Percentiles rank a stretch among this genome's conserved stretches.
These are phyloP conservation scores for Epichloe typhina DNA, from an alignment of 2,329 filamentous ascomycete species.

Conservation along the genomic window DNA sequence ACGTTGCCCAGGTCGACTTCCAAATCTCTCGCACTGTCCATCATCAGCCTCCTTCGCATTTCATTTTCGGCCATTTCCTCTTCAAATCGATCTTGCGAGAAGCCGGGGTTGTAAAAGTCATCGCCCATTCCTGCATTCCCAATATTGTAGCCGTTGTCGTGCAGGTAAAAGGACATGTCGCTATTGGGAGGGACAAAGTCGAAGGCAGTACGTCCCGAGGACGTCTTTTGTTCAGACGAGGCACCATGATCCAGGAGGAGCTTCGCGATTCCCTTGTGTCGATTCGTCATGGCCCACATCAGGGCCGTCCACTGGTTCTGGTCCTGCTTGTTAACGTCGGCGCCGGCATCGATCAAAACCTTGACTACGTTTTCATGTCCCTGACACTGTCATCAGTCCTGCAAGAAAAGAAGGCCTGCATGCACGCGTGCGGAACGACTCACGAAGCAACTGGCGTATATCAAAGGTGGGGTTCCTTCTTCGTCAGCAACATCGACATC, in stretches of 20 bases:
- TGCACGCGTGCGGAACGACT: slow-evolving; percentile 18
- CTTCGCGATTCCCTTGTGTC: slow-evolving; percentile 93
- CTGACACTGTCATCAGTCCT: slow-evolving; percentile 24
- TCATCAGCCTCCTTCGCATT: slow-evolving; percentile 93
- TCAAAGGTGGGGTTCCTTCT: slow-evolving; percentile 89
- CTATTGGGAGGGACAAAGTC: slow-evolving; percentile 93
- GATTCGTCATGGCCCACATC: slow-evolving; percentile 99
- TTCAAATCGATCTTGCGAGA: slow-evolving; percentile 87
- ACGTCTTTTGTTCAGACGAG: slow-evolving; percentile 91
- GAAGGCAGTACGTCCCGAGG: slow-evolving; percentile 82
- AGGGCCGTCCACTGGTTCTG: slow-evolving; percentile 94
- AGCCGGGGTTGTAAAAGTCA: slow-evolving; percentile 88
- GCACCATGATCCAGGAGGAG: slow-evolving; percentile 83
- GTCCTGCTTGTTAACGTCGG: slow-evolving; percentile 84
- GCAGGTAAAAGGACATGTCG: slow-evolving; percentile 90
- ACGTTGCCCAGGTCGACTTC: slow-evolving; percentile 94
- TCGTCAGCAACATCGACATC: slow-evolving; percentile 83
- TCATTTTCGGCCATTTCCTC: slow-evolving; percentile 96
- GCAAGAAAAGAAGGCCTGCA: slow-evolving; percentile 1
- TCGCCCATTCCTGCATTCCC: slow-evolving; percentile 67
- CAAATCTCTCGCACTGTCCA: slow-evolving; percentile 94
- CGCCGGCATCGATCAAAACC: slow-evolving; percentile 71
- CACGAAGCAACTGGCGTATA: slow-evolving; percentile 97
- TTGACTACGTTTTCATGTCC: slow-evolving; percentile 83
- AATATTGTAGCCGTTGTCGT: slow-evolving; percentile 86